Base-by-base conservation (phyloP, 2,329 filamentous ascomycete species). In the Ciborinia camelliae region DNA sequence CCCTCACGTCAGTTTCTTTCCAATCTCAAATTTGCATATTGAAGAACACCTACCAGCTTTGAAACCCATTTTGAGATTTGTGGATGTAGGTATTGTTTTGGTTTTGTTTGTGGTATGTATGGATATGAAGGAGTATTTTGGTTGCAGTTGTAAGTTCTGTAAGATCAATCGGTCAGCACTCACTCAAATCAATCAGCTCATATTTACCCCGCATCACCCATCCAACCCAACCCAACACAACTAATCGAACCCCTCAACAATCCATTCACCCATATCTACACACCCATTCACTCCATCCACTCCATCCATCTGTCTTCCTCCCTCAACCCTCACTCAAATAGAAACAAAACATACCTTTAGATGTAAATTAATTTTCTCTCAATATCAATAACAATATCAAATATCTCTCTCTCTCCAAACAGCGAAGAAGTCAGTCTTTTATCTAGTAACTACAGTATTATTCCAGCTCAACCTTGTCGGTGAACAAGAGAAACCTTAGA, bases 21-120 rank as follows among this genome's bases (percentile, higher is more conserved):
- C 43, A 52, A 4, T 30, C 14, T 45, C 26, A 68, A 62, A 43
- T 60, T 23, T n/a, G 12, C 26, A 35, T 30, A 28, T 14, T 26
- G 18, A 28, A 28, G 30, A 43, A 74, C 80, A 72, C 41, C 20
- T 81, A 86, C 84, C 84, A 78, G 84, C 84, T 79, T 86, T 86
- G 72, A 86, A 71, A 67, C 73, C 84, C 84, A 86, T 86, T 71
- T 69, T 77, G 69, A 37, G 41, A 28, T 48, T 5, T 60, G 30
- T 60, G 12, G 12, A 7, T 43, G 53, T 57, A 57, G 51, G 15
- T 45, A 10, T 28, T 18, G 26, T 23, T 58, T 35, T 54, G 52
- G 5, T 32, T 26, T 26, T 30, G 10, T 12, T 4, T 12, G 14
- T 50, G 41, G n/a, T n/a, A 26, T 28, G 10, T 32, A 30, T 61